Percentiles rank a stretch among this genome's conserved stretches.
These are phyloP conservation scores for Trichoderma sp. DNA, from an alignment of 2,329 filamentous ascomycete species.

Conservation along the genomic window DNA sequence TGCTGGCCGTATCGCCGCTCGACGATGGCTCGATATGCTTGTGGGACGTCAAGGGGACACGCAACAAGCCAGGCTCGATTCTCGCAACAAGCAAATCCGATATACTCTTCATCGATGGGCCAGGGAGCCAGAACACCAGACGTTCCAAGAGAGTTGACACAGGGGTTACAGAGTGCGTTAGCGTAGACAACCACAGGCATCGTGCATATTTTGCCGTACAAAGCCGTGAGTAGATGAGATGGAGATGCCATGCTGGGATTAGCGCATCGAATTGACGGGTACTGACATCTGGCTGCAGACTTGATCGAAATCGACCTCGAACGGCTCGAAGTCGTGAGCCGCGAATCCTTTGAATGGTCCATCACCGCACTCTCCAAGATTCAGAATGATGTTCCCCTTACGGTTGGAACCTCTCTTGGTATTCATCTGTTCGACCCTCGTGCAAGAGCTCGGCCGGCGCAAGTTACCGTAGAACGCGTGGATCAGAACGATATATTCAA, in stretches of 20 bases:
- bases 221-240: constrained; percentile 53
- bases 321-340: constrained; percentile 68
- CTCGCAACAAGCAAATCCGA: constrained; percentile 66
- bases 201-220: constrained; percentile 80
- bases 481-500: constrained; percentile 39
- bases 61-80: constrained; percentile 60
- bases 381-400: constrained; percentile 68
- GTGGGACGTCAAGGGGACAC: constrained; percentile 71
- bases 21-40: constrained; percentile 87
- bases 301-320: constrained; percentile 81
- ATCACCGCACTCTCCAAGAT: constrained; percentile 80
- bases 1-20: constrained; percentile 71
- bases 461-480: constrained; percentile 43
- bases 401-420: constrained; percentile 79
- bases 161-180: constrained; percentile 78
- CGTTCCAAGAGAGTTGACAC: constrained; percentile 69
- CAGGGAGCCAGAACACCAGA: constrained; percentile 46
- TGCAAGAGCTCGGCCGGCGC: constrained; percentile 38
- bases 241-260: background rate
- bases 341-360: constrained; percentile 74
- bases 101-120: constrained; percentile 62
- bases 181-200: constrained; percentile 67
- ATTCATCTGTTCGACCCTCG: constrained; percentile 83
- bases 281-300: constrained; percentile 36
- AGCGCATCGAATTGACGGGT: background rate